Percentiles rank a stretch among this genome's conserved stretches.
These are phyloP conservation scores for Crithidia bombi DNA, from an alignment of 208 protist species.

Conservation along the genomic window DNA sequence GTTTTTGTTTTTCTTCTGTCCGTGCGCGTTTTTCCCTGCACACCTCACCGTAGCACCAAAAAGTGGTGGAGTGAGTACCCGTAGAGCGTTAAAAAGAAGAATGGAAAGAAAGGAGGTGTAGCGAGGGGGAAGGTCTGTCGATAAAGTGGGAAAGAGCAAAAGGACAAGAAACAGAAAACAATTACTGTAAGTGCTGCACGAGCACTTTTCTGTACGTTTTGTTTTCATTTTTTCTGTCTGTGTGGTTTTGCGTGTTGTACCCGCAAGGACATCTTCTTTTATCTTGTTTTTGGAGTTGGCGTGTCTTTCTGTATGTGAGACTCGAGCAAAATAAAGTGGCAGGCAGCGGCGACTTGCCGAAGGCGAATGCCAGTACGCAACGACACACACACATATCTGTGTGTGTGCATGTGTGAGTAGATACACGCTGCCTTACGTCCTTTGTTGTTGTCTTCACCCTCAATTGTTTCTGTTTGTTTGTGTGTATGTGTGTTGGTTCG, in stretches of 20 bases:
- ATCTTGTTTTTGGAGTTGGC: constrained; percentile 11
- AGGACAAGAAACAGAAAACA: not conserved
- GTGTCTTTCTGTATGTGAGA: constrained; percentile 14
- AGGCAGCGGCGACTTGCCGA: constrained; percentile 1
- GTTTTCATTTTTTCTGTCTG: constrained; percentile 14
- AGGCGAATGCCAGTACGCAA: not conserved
- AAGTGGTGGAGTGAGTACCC: too few relatives aligned
- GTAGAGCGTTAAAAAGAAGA: too few relatives aligned
- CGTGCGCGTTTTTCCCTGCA: too few relatives aligned
- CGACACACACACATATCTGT: not conserved
- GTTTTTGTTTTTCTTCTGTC: too few relatives aligned
- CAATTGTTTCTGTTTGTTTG: too few relatives aligned
- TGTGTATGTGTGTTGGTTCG: too few relatives aligned
- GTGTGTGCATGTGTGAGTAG: too few relatives aligned
- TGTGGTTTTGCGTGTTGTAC: too few relatives aligned
- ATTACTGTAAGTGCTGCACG: not conserved
- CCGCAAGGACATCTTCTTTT: too few relatives aligned
- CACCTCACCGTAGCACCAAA: too few relatives aligned
- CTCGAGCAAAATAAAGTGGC: not conserved
- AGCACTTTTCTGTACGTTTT: constrained; percentile 1
- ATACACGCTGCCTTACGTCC: not conserved
- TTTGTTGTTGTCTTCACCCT: constrained; percentile 25
- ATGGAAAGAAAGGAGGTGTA: too few relatives aligned
- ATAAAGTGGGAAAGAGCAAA: constrained; percentile 2
- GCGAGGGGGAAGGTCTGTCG: too few relatives aligned